phyloP scores from a whole-genome alignment of 177 flowering plant species.

The Vitis hybrid region DNA sequence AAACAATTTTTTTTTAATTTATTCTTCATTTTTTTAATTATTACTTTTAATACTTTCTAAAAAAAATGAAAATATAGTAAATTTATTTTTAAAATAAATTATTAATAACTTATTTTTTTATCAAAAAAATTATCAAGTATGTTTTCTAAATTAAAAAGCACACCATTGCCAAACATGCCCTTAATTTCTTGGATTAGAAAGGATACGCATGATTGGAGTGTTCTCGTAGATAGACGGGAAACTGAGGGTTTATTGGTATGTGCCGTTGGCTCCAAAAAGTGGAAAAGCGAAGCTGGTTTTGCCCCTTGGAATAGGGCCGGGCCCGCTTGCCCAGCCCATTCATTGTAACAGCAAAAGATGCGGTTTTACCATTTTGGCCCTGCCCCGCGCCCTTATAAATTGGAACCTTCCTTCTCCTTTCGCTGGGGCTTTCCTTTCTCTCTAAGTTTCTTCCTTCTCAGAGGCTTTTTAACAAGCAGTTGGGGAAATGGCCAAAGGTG shows the following conservation, averaged over 20 bases:
- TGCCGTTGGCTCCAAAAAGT: not conserved
- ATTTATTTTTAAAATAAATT: too few species aligned
- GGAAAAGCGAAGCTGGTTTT: not conserved
- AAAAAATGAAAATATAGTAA: too few species aligned
- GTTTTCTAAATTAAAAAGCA: too few species aligned
- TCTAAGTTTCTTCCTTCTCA: not conserved
- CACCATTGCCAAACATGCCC: too few species aligned
- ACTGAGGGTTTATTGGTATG: not conserved
- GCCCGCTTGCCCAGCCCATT: not conserved
- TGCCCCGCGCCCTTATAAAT: constrained; percentile 17
- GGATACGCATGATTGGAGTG: not conserved
- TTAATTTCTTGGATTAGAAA: not conserved
- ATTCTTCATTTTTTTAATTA: too few species aligned
- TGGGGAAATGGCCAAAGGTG: constrained; percentile 34
- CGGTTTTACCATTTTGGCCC: constrained; percentile 15
- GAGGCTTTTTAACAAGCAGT: not conserved
- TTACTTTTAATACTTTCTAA: too few species aligned
- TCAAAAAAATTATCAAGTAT: too few species aligned
- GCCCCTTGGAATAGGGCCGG: not conserved
- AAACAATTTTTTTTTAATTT: too few species aligned
- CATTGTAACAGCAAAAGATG: not conserved
- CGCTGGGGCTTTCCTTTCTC: constrained; percentile 5
- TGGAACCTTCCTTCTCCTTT: constrained; percentile 27
- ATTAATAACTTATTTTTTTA: too few species aligned
- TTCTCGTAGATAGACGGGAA: not conserved